Evolutionary conservation across 2,329 filamentous ascomycete genomes (phyloP).

Genomic region (Sordariomycetes sp.): DNA sequence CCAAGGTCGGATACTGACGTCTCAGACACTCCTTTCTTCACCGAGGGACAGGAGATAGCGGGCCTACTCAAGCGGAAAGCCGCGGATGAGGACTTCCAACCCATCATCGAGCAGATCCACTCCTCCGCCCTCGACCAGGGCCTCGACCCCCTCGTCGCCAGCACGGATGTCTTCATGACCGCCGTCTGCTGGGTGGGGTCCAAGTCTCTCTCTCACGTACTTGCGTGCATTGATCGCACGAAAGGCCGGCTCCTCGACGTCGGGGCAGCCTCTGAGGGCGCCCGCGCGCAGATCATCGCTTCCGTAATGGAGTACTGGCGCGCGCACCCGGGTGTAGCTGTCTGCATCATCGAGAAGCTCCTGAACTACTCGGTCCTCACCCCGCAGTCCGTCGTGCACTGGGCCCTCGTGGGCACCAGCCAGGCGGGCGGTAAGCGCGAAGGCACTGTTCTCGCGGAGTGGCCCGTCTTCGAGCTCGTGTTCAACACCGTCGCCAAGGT

Average conservation of each 20-base stretch:
- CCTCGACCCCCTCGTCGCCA: slow-evolving; percentile 71
- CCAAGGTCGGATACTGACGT: slow-evolving; percentile 1
- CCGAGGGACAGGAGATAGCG: slow-evolving; percentile 75
- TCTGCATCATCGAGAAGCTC: slow-evolving; percentile 91
- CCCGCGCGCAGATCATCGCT: slow-evolving; percentile 78
- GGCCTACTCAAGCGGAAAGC: slow-evolving; percentile 75
- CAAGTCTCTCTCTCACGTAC: slow-evolving; percentile 90
- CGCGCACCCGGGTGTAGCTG: slow-evolving; percentile 81
- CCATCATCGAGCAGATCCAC: slow-evolving; percentile 70
- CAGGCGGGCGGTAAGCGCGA: slow-evolving; percentile 41
- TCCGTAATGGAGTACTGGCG: slow-evolving; percentile 90
- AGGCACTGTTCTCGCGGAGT: slow-evolving; percentile 58
- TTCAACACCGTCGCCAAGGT: slow-evolving; percentile 85
- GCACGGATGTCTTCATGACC: slow-evolving; percentile 88
- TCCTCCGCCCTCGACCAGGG: slow-evolving; percentile 60
- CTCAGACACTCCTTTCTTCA: slow-evolving; percentile 66
- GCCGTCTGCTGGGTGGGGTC: slow-evolving; percentile 87
- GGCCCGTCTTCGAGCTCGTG: slow-evolving; percentile 83
- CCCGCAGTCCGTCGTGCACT: slow-evolving; percentile 76
- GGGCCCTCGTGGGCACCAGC: slow-evolving; percentile 59
- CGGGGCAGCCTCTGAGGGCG: slow-evolving; percentile 62
- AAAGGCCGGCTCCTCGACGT: slow-evolving; percentile 80
- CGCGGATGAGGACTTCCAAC: slow-evolving; percentile 75
- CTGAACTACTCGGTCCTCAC: slow-evolving; percentile 95
- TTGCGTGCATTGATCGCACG: slow-evolving; percentile 90